Evolutionary conservation across 176 grass and related monocot species (phyloP).

Genomic region (Aegilops speltoides): DNA sequence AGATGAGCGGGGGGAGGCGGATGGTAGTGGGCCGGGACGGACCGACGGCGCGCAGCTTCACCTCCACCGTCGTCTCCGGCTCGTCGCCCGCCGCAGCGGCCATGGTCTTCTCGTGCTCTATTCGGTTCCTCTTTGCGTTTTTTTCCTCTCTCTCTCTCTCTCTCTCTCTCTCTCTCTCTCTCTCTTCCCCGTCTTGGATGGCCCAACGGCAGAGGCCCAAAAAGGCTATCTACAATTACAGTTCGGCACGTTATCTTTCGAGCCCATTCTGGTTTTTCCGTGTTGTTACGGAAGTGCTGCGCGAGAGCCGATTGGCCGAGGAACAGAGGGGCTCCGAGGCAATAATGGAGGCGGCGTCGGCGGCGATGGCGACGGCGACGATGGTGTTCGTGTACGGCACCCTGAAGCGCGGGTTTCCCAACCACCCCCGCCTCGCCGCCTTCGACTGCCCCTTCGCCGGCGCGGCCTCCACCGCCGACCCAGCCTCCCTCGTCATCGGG

Average conservation of each 20-base stretch:
- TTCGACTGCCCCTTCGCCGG: slow-evolving; percentile 25
- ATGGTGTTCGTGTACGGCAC: slow-evolving; percentile 85
- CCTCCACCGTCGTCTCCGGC: slow-evolving; percentile 48
- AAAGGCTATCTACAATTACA: not conserved
- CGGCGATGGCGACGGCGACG: slow-evolving; percentile 3
- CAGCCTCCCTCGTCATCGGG: slow-evolving; percentile 49
- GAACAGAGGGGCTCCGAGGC: not conserved
- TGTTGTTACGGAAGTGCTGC: too few species aligned
- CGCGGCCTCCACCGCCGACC: slow-evolving; percentile 17
- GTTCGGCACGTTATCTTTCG: not conserved
- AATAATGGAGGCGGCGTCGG: not conserved
- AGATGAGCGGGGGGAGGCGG: slow-evolving; percentile 46
- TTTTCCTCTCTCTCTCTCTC: not conserved
- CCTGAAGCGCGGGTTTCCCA: slow-evolving; percentile 72
- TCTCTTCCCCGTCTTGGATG: not conserved
- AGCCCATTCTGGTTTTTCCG: not conserved
- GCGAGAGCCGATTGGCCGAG: not conserved
- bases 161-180: not conserved
- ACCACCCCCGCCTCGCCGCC: slow-evolving; percentile 48
- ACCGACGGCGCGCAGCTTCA: slow-evolving; percentile 60
- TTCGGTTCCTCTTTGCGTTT: not conserved
- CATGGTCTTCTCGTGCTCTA: slow-evolving; percentile 25
- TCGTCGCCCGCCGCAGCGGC: slow-evolving; percentile 17
- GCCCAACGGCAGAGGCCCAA: not conserved
- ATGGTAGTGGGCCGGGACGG: slow-evolving; percentile 54